Evolutionary conservation across 2,329 filamentous ascomycete species (phyloP).

Genomic region (Monosporascus sp.): DNA sequence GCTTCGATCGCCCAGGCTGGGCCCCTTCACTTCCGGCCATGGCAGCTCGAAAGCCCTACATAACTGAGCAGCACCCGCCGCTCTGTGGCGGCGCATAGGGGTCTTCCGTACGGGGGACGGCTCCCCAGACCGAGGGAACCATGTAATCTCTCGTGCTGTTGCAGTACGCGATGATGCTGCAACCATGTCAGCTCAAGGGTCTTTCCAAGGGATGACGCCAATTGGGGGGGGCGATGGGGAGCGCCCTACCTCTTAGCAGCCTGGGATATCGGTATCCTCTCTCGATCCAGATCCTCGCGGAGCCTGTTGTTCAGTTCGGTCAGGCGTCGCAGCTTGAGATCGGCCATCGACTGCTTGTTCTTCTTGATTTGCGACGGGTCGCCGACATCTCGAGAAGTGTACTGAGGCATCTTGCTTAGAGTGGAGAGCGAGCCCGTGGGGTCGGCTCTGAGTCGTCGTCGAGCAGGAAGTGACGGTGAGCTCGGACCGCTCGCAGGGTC

Average conservation of each 20-base stretch:
- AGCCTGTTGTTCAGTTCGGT: constrained; percentile 95
- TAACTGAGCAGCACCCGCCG: constrained; percentile 89
- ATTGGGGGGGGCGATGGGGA: background rate
- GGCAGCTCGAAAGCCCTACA: constrained; percentile 51
- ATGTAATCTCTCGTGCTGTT: constrained; percentile 98
- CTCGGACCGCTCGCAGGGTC: constrained; percentile 15
- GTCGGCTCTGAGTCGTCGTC: constrained; percentile 8
- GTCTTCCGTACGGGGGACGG: constrained; percentile 90
- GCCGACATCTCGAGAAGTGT: constrained; percentile 62
- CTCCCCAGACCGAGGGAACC: constrained; percentile 95
- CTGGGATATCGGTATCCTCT: constrained; percentile 92
- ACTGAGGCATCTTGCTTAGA: constrained; percentile 53
- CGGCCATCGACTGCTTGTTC: constrained; percentile 99
- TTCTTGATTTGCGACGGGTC: constrained; percentile 70
- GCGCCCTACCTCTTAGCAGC: constrained; percentile 72
- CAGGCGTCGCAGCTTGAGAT: constrained; percentile 91
- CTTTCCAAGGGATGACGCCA: background rate
- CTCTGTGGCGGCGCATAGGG: constrained; percentile 96
- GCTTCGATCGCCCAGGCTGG: constrained; percentile 1
- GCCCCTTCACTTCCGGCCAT: constrained; percentile 1
- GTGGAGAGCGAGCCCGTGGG: constrained; percentile 15
- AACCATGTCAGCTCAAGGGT: constrained; percentile 11
- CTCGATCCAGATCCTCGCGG: constrained; percentile 91
- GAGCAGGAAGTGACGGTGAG: constrained; percentile 15
- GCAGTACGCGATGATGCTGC: constrained; percentile 94